Percentiles rank a stretch among this genome's conserved stretches.
Conservation (phyloP, 2,329 filamentous ascomycete species). For the Ophiocordyceps camponoti-rufipedis region DNA sequence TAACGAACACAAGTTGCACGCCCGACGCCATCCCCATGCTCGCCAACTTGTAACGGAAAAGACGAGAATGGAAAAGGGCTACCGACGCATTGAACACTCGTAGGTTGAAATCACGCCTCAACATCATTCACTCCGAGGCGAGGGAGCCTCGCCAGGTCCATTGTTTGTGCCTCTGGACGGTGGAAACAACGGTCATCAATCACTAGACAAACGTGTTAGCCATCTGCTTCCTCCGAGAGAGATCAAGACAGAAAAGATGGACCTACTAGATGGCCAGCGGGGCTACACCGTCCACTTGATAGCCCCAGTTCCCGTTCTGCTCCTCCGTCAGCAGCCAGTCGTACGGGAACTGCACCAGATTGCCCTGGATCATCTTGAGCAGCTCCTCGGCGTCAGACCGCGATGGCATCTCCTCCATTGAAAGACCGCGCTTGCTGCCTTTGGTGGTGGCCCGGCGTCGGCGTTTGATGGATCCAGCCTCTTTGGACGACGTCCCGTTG, state of each 20-base stretch:
- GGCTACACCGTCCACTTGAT: slow-evolving; percentile 88
- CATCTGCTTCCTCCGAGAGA: not conserved
- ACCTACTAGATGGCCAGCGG: slow-evolving; percentile 93
- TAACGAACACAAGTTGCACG: not conserved
- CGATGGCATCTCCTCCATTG: slow-evolving; percentile 58
- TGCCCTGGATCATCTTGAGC: slow-evolving; percentile 66
- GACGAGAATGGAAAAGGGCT: too few species aligned
- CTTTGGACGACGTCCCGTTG: slow-evolving; percentile 14
- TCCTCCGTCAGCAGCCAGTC: slow-evolving; percentile 91
- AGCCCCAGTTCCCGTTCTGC: slow-evolving; percentile 87
- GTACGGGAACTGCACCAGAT: slow-evolving; percentile 83
- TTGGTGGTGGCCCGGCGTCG: slow-evolving; percentile 54
- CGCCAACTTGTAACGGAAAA: not conserved
- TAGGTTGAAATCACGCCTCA: not conserved
- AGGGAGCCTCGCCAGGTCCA: not conserved
- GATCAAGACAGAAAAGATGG: too few species aligned
- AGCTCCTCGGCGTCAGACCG: slow-evolving; percentile 66
- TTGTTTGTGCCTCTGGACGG: not conserved
- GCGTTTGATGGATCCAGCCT: slow-evolving; percentile 33
- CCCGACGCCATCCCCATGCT: not conserved
- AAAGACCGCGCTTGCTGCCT: slow-evolving; percentile 44
- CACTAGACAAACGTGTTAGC: not conserved
- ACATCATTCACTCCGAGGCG: not conserved
- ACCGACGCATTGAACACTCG: not conserved
- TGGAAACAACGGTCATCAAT: not conserved